These are phyloP conservation scores for Acacia confusa DNA, from an alignment of 306 rosid genomes.

Conservation along the genomic window DNA sequence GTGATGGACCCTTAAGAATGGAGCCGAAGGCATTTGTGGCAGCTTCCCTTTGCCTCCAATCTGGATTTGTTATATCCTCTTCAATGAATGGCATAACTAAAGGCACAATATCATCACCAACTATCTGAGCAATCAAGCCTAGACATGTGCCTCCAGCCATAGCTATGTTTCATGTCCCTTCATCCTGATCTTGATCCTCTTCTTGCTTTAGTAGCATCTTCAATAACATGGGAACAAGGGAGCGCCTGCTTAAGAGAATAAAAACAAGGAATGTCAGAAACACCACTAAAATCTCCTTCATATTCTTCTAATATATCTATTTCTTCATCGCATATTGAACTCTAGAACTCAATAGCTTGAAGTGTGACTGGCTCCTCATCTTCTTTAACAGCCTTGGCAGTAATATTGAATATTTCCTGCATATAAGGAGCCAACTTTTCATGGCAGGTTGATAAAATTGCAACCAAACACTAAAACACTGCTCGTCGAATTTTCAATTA, in stretches of 20 bases:
- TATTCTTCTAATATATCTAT: background rate
- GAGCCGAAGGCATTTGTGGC: background rate
- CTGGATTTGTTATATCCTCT: background rate
- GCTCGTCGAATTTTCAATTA: background rate
- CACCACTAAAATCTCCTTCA: background rate
- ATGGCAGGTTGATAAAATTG: background rate
- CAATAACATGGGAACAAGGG: background rate
- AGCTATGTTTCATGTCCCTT: background rate
- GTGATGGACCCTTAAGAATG: background rate
- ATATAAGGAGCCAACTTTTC: background rate
- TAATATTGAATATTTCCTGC: background rate
- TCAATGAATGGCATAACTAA: background rate
- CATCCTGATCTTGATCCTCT: background rate
- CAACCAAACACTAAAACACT: background rate
- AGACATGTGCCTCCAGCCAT: constrained; percentile 2
- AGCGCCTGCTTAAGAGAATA: background rate
- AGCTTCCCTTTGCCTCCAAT: constrained; percentile 1
- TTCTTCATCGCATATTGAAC: background rate
- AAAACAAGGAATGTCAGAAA: background rate
- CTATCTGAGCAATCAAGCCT: background rate
- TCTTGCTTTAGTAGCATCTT: background rate
- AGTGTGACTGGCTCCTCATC: background rate
- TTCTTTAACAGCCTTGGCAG: background rate
- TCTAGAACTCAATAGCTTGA: background rate
- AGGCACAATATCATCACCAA: constrained; percentile 1